Percentiles rank a stretch among this genome's conserved stretches.
phyloP scores from a whole-genome alignment of 2,329 filamentous ascomycete genomes.

The Calonectria leucothoes region DNA sequence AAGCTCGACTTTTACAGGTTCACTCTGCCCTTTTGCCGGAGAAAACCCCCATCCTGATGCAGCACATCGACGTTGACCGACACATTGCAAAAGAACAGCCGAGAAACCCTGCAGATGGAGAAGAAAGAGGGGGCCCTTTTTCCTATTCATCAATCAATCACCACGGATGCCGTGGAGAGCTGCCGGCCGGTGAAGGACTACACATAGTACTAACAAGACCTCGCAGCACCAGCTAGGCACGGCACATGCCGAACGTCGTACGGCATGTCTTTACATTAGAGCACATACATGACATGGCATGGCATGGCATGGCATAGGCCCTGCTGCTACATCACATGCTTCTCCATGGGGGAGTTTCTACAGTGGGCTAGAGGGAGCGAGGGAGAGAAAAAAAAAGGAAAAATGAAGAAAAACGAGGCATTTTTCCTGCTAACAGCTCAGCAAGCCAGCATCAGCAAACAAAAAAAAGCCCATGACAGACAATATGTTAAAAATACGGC shows the following conservation, averaged over 20 bases:
- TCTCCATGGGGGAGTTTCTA: neutral
- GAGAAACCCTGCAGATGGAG: neutral
- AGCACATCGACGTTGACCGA: conserved; percentile 4
- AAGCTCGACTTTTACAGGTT: neutral
- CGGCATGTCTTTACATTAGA: neutral
- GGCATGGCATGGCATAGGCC: neutral
- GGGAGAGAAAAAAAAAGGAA: neutral
- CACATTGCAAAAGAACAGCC: neutral
- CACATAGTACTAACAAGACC: too few relatives aligned
- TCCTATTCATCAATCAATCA: neutral
- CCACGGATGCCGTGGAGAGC: neutral
- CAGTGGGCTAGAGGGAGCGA: too few relatives aligned
- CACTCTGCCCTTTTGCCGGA: neutral
- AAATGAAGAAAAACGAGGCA: neutral
- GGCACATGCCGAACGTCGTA: neutral
- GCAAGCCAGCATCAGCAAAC: neutral
- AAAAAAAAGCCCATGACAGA: too few relatives aligned
- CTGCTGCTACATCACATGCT: neutral
- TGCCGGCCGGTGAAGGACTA: conserved; percentile 2
- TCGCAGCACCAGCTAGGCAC: neutral
- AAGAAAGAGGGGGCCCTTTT: neutral
- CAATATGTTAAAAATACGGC: neutral
- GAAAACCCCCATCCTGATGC: neutral
- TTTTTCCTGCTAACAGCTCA: neutral
- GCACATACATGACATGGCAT: neutral